Evolutionary conservation across 306 rosid species (phyloP), one percentile per base, ranked within the genome.

Genomic region (Abrus pulchellus): DNA sequence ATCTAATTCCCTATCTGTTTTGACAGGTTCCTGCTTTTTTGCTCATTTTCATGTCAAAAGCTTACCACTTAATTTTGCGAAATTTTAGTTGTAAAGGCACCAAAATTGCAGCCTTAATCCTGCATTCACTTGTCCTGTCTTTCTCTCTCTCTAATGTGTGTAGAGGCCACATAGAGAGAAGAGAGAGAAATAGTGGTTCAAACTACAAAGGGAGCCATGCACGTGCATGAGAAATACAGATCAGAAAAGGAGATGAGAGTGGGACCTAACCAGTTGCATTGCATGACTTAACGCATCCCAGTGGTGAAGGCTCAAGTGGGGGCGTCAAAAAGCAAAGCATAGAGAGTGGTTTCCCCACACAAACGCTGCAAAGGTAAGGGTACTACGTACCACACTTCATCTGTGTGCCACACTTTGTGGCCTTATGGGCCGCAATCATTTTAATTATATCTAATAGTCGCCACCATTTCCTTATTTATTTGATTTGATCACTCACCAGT

Each of bases 31-130:
- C 71, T 52, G 60, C 85, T 80, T 69, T 84, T 85, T 86, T 85
- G 64, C 88, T 89, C 83, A 86, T 83, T 87, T 84, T 76, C 84
- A 84, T 68, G 84, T n/a, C 29, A 68, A 76, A 89, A 89, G 84
- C 84, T 76, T 81, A 59, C 30, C 79, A 52, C 84, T 86, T 76
- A 82, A 65, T 79, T 60, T 75, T 66, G 83, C 74, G 54, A 80
- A 69, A 66, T 77, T 80, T 62, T 64, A 80, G 88, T 80, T 85
- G 85, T 78, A 89, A 88, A 89, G 87, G 81, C 53, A 75, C 81
- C 81, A 56, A 63, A 78, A 66, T 82, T 78, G 93, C 89, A 89
- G 93, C 92, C 84, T 90, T 91, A 69, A 66, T 72, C 75, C 83
- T 53, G 61, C 60, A 38, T 66, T 69, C 78, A 11, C 49, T 50